Base-by-base conservation (phyloP, 176 grass and related monocot genomes). In the Carex kokanica region DNA sequence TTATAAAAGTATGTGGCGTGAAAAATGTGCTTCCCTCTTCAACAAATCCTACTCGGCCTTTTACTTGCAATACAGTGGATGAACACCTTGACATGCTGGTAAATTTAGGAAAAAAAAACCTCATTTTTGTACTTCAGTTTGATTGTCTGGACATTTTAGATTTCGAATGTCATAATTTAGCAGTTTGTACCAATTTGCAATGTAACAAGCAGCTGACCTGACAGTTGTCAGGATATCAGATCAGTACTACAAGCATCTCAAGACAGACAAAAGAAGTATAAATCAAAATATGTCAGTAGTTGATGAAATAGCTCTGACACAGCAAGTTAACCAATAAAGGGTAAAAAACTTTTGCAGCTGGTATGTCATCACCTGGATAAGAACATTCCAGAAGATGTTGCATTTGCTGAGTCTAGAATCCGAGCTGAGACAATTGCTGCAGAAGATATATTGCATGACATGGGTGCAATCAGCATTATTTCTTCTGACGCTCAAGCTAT, bases 81-180 rank as follows among this genome's bases (percentile, higher is more conserved):
- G 95, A 98, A 60, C 95, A 98, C 85, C 89, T 98, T 69, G 95
- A 98, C 81, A 98, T 98, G 95, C 95, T 98, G 89, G 95, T 98
- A 93, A 74, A 64, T 84, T 27, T 23, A 70, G 61, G 36, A 38
- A 38, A 40, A 52, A 72, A 66, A 40, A 8, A 2, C 68, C 43
- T 87, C 66, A 34, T 80, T 61, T 23, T 12, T 38, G 57, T 82
- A n/a, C 23, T 88, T 81, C 72, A 77, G 34, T 60, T 59, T 70
- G 2, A 61, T 78, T 78, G 18, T 32, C 49, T 55, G 49, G 23
- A 54, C 47, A 54, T 53, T 77, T 32, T 53, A 55, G 49, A 77
- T 8, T 77, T 12, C 24, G 8, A 15, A 55, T 77, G 49, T 6
- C 72, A 17, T 27, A 55, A 77, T 55, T 31, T 55, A 55, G 23